Percentiles rank a stretch among this genome's conserved stretches.
phyloP scores from a whole-genome alignment of 371 early-diverging fungal species.

The Cokeromyces recurvatus region DNA sequence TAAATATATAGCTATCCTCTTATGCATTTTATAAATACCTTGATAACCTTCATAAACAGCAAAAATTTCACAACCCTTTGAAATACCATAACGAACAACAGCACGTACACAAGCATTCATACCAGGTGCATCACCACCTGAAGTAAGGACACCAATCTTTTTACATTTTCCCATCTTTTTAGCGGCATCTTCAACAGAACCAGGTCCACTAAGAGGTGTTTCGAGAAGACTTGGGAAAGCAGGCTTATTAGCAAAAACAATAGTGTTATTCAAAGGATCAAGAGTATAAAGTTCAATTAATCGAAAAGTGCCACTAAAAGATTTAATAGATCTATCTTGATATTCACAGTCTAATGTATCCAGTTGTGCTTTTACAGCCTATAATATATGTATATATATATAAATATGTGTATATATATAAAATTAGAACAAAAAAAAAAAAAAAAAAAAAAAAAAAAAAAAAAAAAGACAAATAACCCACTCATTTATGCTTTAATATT shows the following conservation, averaged over 20 bases:
- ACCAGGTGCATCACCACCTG: slow-evolving; percentile 99
- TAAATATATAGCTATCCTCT: neutral
- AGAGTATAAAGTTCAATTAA: slow-evolving; percentile 20
- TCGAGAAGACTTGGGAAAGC: slow-evolving; percentile 21
- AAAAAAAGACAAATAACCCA: neutral
- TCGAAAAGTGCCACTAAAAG: slow-evolving; percentile 22
- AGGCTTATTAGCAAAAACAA: slow-evolving; percentile 58
- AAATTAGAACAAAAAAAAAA: neutral
- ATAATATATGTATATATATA: neutral
- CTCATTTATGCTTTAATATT: neutral
- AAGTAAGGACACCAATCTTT: slow-evolving; percentile 91
- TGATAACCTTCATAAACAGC: slow-evolving; percentile 97
- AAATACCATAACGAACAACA: slow-evolving; percentile 87
- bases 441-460: too few relatives aligned
- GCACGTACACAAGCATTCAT: slow-evolving; percentile 99
- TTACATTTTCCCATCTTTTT: slow-evolving; percentile 14
- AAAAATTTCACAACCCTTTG: slow-evolving; percentile 81
- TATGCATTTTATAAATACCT: slow-evolving; percentile 43
- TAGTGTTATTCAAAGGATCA: slow-evolving; percentile 71
- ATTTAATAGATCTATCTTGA: slow-evolving; percentile 26
- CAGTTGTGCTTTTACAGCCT: slow-evolving; percentile 15
- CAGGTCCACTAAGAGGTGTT: slow-evolving; percentile 10
- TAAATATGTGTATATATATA: too few relatives aligned
- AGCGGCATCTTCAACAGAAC: slow-evolving; percentile 10
- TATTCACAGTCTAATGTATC: slow-evolving; percentile 10